Evolutionary conservation across 139 green algal genomes (phyloP).

Genomic region (Haematococcus lacustris): DNA sequence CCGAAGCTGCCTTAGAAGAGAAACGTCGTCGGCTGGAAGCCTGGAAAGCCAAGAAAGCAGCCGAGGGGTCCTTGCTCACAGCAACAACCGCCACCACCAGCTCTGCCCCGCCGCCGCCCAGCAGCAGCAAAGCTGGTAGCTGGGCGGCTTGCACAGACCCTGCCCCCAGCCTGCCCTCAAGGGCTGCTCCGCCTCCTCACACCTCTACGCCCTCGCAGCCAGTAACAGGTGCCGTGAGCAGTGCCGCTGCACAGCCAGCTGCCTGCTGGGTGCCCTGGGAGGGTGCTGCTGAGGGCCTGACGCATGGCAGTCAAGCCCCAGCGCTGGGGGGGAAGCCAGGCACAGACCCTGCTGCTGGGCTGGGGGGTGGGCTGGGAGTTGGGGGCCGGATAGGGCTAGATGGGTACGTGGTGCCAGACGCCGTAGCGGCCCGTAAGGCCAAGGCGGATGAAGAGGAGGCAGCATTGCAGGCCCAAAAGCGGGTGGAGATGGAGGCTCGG

Average conservation of each 20-base stretch:
- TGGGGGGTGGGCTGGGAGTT: background rate
- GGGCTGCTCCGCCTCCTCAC: too few relatives aligned
- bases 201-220: too few relatives aligned
- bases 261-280: too few relatives aligned
- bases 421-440: constrained; percentile 2
- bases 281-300: too few relatives aligned
- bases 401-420: constrained; percentile 8
- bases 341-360: constrained; percentile 18
- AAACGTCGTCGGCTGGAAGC: constrained; percentile 26
- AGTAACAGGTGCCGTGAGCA: too few relatives aligned
- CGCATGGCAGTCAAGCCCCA: background rate
- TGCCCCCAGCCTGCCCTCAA: background rate
- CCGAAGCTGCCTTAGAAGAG: constrained; percentile 3
- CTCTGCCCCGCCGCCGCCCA: too few relatives aligned
- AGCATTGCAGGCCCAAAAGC: background rate
- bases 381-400: background rate
- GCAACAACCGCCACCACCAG: background rate
- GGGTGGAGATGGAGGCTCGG: background rate
- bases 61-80: background rate
- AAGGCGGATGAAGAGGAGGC: background rate
- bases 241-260: too few relatives aligned
- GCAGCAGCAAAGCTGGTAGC: background rate
- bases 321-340: constrained; percentile 8
- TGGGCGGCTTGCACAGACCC: background rate
- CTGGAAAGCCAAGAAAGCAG: constrained; percentile 23